Percentiles rank a stretch among this genome's conserved stretches.
Conservation (phyloP, 2,329 filamentous ascomycete species). For the Dactylonectria macrodidyma region DNA sequence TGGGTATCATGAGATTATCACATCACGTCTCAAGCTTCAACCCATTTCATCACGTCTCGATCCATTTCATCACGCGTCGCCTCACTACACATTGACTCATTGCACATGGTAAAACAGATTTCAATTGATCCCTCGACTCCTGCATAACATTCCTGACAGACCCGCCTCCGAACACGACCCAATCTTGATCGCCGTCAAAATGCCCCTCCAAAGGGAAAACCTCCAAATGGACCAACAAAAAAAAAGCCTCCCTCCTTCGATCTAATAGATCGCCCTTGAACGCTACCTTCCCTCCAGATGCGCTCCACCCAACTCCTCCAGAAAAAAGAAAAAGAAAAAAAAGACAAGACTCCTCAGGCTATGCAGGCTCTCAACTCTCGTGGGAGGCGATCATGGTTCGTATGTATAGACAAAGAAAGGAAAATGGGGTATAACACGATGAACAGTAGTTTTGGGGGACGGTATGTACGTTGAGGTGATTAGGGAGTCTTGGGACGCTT, state of each 20-base stretch:
- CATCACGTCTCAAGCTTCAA: background rate
- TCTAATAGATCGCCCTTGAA: background rate
- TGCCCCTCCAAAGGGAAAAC: background rate
- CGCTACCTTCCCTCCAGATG: background rate
- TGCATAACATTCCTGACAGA: background rate
- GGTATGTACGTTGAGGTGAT: slow-evolving; percentile 31
- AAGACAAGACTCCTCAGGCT: slow-evolving; percentile 45
- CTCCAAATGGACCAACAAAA: no score
- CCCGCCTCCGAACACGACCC: background rate
- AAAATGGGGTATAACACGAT: slow-evolving; percentile 44
- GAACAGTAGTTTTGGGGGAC: slow-evolving; percentile 7
- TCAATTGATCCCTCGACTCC: slow-evolving; percentile 4
- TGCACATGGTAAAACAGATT: background rate
- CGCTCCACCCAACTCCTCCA: slow-evolving; percentile 42
- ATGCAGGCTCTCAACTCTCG: slow-evolving; percentile 41
- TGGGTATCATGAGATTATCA: background rate
- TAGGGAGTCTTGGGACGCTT: slow-evolving; percentile 74
- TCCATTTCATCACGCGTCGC: background rate
- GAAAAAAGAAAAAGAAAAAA: slow-evolving; percentile 23
- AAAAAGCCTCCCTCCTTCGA: background rate
- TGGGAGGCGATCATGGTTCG: slow-evolving; percentile 31
- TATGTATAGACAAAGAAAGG: slow-evolving; percentile 22
- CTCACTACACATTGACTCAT: no score
- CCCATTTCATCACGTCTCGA: background rate
- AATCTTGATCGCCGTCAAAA: background rate